Percentiles rank a stretch among this genome's conserved stretches.
Conservation (phyloP, 177 flowering plant species). For the Telopea speciosissima region DNA sequence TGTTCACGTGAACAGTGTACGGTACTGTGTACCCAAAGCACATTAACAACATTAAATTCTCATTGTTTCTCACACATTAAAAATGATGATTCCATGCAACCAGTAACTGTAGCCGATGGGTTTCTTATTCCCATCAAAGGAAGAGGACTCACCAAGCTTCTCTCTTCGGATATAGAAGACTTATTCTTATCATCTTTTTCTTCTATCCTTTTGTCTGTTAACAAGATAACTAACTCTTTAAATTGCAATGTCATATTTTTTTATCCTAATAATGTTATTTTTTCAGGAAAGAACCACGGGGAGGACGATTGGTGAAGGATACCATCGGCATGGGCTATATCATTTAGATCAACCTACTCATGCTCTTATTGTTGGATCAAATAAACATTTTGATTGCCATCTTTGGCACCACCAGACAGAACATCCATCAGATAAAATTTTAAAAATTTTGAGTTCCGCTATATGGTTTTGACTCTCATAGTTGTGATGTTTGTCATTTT, state of each 20-base stretch:
- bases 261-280: slow-evolving; percentile 1
- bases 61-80: no score
- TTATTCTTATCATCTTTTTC: neutral
- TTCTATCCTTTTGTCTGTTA: no score
- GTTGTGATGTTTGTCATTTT: neutral
- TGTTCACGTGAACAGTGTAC: no score
- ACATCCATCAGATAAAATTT: no score
- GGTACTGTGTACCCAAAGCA: no score
- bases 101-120: neutral
- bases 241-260: slow-evolving; percentile 9
- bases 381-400: no score
- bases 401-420: neutral
- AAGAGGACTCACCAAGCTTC: neutral
- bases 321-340: slow-evolving; percentile 4
- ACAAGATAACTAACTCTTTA: slow-evolving; percentile 1
- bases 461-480: neutral
- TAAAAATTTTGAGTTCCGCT: neutral
- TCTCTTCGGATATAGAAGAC: neutral
- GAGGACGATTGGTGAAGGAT: slow-evolving; percentile 16
- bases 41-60: no score
- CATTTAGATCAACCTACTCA: neutral
- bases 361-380: neutral
- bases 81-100: neutral
- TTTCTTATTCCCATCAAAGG: no score
- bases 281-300: slow-evolving; percentile 10